Base-by-base conservation (phyloP, 306 rosid genomes). In the Dalbergia oliveri region DNA sequence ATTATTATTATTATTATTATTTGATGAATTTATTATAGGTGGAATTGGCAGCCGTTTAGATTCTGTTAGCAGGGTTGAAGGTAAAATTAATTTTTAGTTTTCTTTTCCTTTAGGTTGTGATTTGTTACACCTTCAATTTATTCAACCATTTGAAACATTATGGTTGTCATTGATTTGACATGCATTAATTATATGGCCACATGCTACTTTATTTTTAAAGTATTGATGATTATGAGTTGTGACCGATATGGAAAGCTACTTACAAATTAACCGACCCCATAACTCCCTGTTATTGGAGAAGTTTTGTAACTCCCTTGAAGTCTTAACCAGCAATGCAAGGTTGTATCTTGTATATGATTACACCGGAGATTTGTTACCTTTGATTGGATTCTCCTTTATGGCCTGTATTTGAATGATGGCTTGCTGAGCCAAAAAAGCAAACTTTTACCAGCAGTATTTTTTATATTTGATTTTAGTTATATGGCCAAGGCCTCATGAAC, bases 11-110 rank as follows among this genome's bases (percentile, higher is more conserved):
- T 13, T 26, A 18, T 35, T 13, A n/a, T 0, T 47, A 9, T 47
- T 13, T 26, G 5, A 14, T 1, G 45, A 8, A 70, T 64, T 37
- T 72, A 11, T 69, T n/a, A 14, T 79, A 92, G 97, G 93, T 87
- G 93, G 91, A 72, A 12, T 41, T 67, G 86, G 84, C 47, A 45
- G 64, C 59, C 53, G 45, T 53, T 44, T 72, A 75, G 88, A 88
- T 11, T 69, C 83, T 60, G 73, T 83, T 61, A 84, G 84, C 88
- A 79, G 88, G 88, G 83, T 87, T 79, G 90, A 89, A 90, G 97
- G 97, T 90, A 83, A 64, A 34, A 43, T 65, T 35, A 11, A 16
- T 11, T 54, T 54, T 16, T 50, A 1, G 18, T 68, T 56, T 85
- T 62, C 9, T 65, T 59, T 21, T 50, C 18, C 56, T 69, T 56